Evolutionary conservation across 202 grass and related monocot genomes (phyloP).

Genomic region (Carex arenaria): DNA sequence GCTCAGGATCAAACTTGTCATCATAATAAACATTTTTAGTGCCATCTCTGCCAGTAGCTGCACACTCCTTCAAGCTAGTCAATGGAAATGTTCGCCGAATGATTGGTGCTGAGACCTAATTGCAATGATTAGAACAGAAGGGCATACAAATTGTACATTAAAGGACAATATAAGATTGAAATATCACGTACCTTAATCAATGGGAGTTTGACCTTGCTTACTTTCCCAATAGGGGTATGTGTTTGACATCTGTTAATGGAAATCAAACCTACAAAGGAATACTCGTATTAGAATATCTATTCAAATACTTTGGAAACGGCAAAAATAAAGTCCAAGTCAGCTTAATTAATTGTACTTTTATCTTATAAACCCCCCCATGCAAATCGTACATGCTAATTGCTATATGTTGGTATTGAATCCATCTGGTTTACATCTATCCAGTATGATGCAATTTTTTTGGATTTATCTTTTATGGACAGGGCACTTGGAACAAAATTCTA

Average conservation of each 20-base stretch:
- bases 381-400: background rate
- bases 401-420: background rate
- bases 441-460: background rate
- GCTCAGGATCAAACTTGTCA: constrained; percentile 13
- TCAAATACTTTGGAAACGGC: background rate
- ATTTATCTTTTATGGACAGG: background rate
- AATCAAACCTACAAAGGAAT: background rate
- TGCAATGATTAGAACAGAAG: background rate
- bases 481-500: background rate
- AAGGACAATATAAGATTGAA: background rate
- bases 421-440: background rate
- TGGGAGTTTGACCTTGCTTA: constrained; percentile 9
- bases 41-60: constrained; percentile 10
- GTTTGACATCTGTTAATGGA: constrained; percentile 10
- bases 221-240: background rate
- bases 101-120: constrained; percentile 21
- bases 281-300: background rate
- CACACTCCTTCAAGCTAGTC: constrained; percentile 1
- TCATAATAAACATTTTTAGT: constrained; percentile 11
- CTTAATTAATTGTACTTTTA: background rate
- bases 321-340: background rate
- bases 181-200: constrained; percentile 17
- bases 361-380: background rate
- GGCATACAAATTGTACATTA: background rate
- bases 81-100: constrained; percentile 17